These are phyloP conservation scores for Fusarium setosum DNA, from an alignment of 2,329 filamentous ascomycete genomes.

Conservation along the genomic window DNA sequence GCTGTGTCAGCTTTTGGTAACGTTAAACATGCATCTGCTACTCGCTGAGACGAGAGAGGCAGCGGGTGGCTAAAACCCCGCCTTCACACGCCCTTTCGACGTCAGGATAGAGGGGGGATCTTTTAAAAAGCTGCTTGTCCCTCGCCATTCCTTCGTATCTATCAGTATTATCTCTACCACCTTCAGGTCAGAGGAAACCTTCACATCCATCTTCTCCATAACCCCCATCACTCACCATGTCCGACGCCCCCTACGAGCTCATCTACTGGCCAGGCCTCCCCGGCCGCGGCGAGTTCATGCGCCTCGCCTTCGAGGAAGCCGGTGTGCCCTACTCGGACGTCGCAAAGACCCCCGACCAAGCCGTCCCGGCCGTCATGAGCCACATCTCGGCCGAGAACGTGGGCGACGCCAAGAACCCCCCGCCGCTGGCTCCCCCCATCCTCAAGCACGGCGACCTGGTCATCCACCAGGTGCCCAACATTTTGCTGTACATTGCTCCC, in stretches of 20 bases:
- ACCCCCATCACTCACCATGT: constrained; percentile 17
- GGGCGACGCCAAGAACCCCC: constrained; percentile 69
- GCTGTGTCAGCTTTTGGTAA: not conserved
- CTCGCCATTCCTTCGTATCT: too few relatives aligned
- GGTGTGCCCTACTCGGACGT: constrained; percentile 72
- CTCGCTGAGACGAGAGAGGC: not conserved
- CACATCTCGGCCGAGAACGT: constrained; percentile 57
- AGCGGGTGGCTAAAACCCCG: too few relatives aligned
- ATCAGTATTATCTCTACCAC: not conserved
- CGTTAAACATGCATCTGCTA: not conserved
- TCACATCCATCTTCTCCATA: not conserved
- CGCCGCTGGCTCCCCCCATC: constrained; percentile 74
- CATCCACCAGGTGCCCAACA: constrained; percentile 78
- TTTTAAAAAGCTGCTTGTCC: too few relatives aligned
- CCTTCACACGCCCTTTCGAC: too few relatives aligned
- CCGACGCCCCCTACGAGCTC: constrained; percentile 67
- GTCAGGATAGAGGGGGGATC: too few relatives aligned
- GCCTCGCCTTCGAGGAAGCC: constrained; percentile 77
- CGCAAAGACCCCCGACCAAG: constrained; percentile 54
- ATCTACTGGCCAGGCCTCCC: constrained; percentile 80
- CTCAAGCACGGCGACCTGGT: constrained; percentile 71
- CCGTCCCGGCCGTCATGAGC: constrained; percentile 60
- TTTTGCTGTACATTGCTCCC: constrained; percentile 76
- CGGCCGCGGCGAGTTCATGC: constrained; percentile 80
- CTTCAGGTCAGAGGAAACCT: not conserved